Percentiles rank a stretch among this genome's conserved stretches.
Evolutionary conservation across 176 grass and related monocot species (phyloP).

Genomic region (Lolium perenne): DNA sequence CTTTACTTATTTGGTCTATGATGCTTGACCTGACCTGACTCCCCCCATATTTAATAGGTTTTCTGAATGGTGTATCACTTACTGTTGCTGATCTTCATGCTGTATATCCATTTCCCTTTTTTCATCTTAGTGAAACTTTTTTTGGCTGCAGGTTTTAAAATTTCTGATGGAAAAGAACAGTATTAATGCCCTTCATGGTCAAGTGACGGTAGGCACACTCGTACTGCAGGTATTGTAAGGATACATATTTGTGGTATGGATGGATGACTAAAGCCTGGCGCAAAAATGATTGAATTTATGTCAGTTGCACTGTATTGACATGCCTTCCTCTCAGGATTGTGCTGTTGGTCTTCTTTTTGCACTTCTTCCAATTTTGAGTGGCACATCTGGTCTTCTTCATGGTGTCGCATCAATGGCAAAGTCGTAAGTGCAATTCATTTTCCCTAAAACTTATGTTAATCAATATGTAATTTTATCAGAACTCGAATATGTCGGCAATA

Average conservation of each 20-base stretch:
- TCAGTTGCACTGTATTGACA: constrained; percentile 32
- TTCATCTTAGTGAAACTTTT: background rate
- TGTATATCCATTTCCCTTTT: constrained; percentile 23
- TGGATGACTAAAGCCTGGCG: constrained; percentile 6
- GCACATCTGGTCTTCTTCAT: constrained; percentile 87
- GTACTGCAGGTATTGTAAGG: constrained; percentile 78
- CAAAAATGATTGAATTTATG: background rate
- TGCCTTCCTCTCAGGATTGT: constrained; percentile 73
- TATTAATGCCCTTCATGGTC: constrained; percentile 95
- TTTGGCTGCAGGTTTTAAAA: constrained; percentile 79
- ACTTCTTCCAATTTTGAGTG: constrained; percentile 93
- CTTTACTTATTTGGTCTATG: background rate
- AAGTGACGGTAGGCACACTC: constrained; percentile 95
- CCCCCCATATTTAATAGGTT: background rate
- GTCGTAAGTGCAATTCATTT: constrained; percentile 61
- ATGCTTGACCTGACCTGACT: background rate
- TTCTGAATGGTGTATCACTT: constrained; percentile 18
- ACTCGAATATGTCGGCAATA: constrained; percentile 16
- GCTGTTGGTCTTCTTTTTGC: constrained; percentile 99
- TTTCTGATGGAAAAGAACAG: constrained; percentile 99
- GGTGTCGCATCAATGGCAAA: constrained; percentile 91
- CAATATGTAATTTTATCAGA: constrained; percentile 25
- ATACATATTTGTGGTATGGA: constrained; percentile 24
- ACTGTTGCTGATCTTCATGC: background rate
- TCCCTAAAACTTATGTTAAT: constrained; percentile 17